Conservation (phyloP, 257 asterid genomes). For the Ehretia macrophylla region DNA sequence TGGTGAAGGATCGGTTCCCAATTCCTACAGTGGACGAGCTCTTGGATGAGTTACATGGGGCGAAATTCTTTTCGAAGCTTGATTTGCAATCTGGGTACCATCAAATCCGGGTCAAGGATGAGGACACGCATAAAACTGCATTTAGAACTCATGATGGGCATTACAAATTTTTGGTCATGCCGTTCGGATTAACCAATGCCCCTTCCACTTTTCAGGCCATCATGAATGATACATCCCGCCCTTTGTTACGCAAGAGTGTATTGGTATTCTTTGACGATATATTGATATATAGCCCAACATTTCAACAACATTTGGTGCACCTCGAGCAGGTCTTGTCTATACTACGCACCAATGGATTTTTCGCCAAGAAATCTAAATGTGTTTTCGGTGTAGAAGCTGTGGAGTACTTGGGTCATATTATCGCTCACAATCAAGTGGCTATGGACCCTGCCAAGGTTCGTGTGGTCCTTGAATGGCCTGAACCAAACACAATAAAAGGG, state of each 20-base stretch:
- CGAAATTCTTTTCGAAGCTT: not conserved
- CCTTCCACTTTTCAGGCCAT: not conserved
- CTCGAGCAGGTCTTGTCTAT: not conserved
- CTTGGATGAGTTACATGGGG: not conserved
- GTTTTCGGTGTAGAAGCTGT: not conserved
- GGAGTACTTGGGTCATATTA: not conserved
- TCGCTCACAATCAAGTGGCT: not conserved
- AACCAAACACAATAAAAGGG: not conserved
- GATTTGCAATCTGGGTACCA: not conserved
- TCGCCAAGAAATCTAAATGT: not conserved
- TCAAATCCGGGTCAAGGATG: not conserved
- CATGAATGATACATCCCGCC: not conserved
- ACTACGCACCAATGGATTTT: not conserved
- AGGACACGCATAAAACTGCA: not conserved
- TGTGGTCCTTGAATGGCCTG: not conserved
- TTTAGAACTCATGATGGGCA: not conserved
- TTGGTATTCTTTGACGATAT: not conserved
- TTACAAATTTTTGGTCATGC: not conserved
- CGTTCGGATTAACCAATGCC: not conserved
- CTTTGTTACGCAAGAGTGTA: not conserved
- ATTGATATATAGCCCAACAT: not conserved
- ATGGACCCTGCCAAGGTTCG: not conserved
- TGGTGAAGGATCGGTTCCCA: not conserved
- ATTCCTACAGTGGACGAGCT: slow-evolving; percentile 1
- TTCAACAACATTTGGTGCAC: not conserved